Evolutionary conservation across 805 yeast species (phyloP).

Genomic region (Candida stauntonica): DNA sequence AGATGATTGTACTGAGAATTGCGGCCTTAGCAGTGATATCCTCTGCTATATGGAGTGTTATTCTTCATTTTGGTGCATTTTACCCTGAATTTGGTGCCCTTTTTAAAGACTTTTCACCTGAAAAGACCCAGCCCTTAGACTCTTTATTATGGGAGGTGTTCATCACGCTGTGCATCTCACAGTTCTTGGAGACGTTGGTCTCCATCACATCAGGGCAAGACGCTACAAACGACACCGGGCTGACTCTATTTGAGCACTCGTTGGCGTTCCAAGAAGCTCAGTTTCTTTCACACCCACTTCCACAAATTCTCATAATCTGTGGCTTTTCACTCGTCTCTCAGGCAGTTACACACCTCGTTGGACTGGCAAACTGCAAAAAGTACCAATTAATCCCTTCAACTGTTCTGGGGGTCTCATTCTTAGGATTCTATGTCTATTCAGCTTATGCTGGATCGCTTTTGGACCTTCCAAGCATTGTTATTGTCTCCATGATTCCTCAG

Average conservation of each 20-base stretch:
- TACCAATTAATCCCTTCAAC: constrained; percentile 64
- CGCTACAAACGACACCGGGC: constrained; percentile 61
- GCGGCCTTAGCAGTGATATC: constrained; percentile 33
- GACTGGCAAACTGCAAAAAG: constrained; percentile 45
- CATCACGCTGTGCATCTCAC: constrained; percentile 52
- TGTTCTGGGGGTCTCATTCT: constrained; percentile 48
- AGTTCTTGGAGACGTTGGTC: constrained; percentile 62
- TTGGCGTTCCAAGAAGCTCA: constrained; percentile 72
- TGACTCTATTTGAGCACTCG: constrained; percentile 73
- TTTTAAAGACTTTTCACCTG: not conserved
- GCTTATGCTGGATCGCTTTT: constrained; percentile 38
- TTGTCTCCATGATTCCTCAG: constrained; percentile 65
- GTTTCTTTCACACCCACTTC: constrained; percentile 45
- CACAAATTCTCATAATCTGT: constrained; percentile 48
- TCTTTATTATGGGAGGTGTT: constrained; percentile 56
- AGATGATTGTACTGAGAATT: constrained; percentile 34
- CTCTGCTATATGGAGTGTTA: constrained; percentile 20
- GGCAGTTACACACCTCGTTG: constrained; percentile 57
- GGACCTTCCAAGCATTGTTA: constrained; percentile 50
- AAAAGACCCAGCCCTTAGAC: constrained; percentile 28
- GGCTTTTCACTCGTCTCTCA: constrained; percentile 56
- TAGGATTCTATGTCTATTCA: constrained; percentile 42
- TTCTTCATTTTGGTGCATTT: constrained; percentile 10
- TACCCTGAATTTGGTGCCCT: not conserved
- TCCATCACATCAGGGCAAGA: constrained; percentile 50